Conservation (phyloP, 1,139 yeast genomes). For the Taphrina communis region DNA sequence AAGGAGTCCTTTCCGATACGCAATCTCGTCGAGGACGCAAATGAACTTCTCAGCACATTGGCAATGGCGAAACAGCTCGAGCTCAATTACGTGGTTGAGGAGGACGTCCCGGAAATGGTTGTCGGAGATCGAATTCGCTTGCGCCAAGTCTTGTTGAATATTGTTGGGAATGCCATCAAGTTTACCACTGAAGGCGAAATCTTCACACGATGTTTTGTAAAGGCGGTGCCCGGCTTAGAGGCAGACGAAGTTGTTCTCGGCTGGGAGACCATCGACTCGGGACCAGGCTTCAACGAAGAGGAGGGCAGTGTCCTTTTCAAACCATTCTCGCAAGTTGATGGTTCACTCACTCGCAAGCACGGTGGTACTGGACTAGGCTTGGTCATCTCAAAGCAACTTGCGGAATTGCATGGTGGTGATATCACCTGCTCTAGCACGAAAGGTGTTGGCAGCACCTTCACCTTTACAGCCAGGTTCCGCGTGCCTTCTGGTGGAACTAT, state of each 20-base stretch:
- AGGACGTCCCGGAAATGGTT: conserved; percentile 76
- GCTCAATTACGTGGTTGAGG: conserved; percentile 75
- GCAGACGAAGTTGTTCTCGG: conserved; percentile 58
- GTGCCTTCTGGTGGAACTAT: conserved; percentile 44
- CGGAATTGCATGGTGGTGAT: conserved; percentile 71
- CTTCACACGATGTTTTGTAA: conserved; percentile 49
- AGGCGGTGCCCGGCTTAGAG: conserved; percentile 12
- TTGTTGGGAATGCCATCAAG: conserved; percentile 84
- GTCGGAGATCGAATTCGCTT: conserved; percentile 89
- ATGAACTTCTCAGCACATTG: conserved; percentile 77
- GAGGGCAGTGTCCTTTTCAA: conserved; percentile 73
- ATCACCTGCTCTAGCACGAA: conserved; percentile 71
- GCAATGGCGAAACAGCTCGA: conserved; percentile 78
- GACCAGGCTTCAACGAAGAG: conserved; percentile 77
- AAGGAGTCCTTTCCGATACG: conserved; percentile 75
- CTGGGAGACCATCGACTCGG: conserved; percentile 82
- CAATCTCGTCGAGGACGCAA: conserved; percentile 78
- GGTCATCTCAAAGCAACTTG: conserved; percentile 88
- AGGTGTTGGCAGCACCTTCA: conserved; percentile 80
- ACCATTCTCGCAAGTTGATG: conserved; percentile 89
- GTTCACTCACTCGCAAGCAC: conserved; percentile 46
- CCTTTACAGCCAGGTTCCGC: conserved; percentile 51
- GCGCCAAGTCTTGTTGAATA: conserved; percentile 84
- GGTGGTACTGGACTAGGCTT: conserved; percentile 73
- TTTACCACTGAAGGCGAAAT: conserved; percentile 81